phyloP scores from a whole-genome alignment of 306 rosid species.

The Chamaecrista fasciculata region DNA sequence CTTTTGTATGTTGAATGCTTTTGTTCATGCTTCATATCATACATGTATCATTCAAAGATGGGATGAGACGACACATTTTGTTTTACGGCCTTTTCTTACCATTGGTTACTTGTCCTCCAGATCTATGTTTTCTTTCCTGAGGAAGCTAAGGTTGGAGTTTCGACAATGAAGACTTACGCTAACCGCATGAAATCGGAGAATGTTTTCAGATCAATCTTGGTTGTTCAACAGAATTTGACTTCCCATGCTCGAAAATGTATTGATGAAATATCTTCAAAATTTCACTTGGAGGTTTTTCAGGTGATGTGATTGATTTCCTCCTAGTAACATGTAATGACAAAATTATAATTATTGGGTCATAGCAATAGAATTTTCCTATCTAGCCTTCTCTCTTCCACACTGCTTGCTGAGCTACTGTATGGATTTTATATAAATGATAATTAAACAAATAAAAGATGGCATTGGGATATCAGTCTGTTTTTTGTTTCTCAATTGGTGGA shows the following conservation, averaged over 20 bases:
- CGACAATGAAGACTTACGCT: conserved; percentile 50
- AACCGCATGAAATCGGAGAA: conserved; percentile 70
- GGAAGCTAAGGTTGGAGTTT: conserved; percentile 57
- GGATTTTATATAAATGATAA: background rate
- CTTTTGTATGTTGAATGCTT: background rate
- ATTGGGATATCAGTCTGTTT: no score
- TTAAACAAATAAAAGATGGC: background rate
- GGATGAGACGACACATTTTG: no score
- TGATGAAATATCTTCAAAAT: conserved; percentile 47
- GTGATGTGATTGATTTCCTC: conserved; percentile 32
- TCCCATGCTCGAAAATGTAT: conserved; percentile 45
- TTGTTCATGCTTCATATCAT: background rate
- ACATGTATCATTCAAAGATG: no score
- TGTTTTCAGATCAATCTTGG: conserved; percentile 62
- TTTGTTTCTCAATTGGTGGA: no score
- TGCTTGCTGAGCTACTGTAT: background rate
- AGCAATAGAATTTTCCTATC: background rate
- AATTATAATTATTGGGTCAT: background rate
- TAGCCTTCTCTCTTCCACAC: background rate
- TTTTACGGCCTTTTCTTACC: background rate
- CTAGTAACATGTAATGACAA: background rate
- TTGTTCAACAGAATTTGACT: conserved; percentile 58
- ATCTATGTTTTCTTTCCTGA: conserved; percentile 78
- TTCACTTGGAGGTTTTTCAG: conserved; percentile 80
- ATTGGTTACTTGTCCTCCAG: conserved; percentile 33